Evolutionary conservation across 257 asterid species (phyloP).

Genomic region (Salvia splendens): DNA sequence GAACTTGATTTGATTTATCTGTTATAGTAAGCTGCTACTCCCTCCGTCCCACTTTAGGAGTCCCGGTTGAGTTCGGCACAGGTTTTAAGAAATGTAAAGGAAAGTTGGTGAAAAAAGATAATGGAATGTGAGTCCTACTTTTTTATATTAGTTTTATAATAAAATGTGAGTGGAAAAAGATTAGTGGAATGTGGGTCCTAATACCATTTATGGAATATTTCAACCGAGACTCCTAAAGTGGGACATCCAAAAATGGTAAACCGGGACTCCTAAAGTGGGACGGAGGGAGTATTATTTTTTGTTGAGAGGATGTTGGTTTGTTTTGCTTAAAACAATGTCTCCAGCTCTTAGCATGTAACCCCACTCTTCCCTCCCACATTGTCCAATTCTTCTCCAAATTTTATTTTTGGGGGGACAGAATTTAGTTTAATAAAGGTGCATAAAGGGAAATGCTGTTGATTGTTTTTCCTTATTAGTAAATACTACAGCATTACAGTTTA

Average conservation of each 20-base stretch:
- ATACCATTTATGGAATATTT: no score
- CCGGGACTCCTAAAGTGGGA: no score
- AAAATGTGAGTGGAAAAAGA: no score
- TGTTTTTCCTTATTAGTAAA: background rate
- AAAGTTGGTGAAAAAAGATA: no score
- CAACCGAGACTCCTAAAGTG: no score
- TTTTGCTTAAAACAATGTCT: background rate
- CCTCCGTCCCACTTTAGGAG: no score
- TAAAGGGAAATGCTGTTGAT: constrained; percentile 5
- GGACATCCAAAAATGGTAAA: no score
- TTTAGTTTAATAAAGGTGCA: background rate
- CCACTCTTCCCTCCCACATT: background rate
- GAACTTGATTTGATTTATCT: background rate
- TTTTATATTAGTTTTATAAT: no score
- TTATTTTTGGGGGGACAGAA: background rate
- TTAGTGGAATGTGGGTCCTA: no score
- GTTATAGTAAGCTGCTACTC: background rate
- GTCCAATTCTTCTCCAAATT: background rate
- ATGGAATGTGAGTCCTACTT: no score
- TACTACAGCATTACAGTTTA: background rate
- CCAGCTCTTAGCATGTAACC: background rate
- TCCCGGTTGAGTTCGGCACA: no score
- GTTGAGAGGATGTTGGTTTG: background rate
- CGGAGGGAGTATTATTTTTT: background rate
- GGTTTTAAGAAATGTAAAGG: no score